Evolutionary conservation across 352 stramenopile genomes (phyloP), one percentile per base, ranked within the genome.

Genomic region (Blastocystis sp.): DNA sequence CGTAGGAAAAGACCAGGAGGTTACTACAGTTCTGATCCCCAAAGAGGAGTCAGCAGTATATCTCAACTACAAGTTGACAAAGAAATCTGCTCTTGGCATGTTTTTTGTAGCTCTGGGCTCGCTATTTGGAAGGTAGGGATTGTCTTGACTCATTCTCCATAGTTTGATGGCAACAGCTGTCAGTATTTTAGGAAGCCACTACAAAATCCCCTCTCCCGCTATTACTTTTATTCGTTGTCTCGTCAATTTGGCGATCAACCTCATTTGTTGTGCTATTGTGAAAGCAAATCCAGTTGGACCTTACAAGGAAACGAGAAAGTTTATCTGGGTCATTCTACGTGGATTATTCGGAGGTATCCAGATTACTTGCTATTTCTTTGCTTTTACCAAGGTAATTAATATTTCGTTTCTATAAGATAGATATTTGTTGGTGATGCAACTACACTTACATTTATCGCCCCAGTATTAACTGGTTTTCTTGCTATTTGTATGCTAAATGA

Each of bases 311-410:
- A 19, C 35, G 12, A 58, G 43, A 21, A 87, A 87, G 27, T 87
- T 66, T 43, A 16, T 77, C 12, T 87, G 77, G 77, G 51, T 87
- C 14, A 87, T 87, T 65, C 29, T 87, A 7, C 59, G 77, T 46
- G 77, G 77, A 57, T 37, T 87, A 21, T 87, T 87, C 49, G 77
- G 77, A n/a, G 77, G 77, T 32, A 87, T 87, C 57, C 77, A 87
- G 27, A 87, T 87, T 24, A 87, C 77, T 63, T 87, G 77, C 35
- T 87, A 87, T 46, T 87, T 87, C 49, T 87, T 87, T n/a, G 77
- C 77, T 1, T 87, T 87, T 46, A 78, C 65, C 0, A 66, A 78
- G 27, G 57, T 87, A 19, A 19, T 1, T 81, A 16, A 21, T 42
- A 29, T 4, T 67, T 63, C 6, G 11, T 14, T 14, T 24, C 1